phyloP scores from a whole-genome alignment of 2,329 filamentous ascomycete genomes.

The Paecilomyces sp. region DNA sequence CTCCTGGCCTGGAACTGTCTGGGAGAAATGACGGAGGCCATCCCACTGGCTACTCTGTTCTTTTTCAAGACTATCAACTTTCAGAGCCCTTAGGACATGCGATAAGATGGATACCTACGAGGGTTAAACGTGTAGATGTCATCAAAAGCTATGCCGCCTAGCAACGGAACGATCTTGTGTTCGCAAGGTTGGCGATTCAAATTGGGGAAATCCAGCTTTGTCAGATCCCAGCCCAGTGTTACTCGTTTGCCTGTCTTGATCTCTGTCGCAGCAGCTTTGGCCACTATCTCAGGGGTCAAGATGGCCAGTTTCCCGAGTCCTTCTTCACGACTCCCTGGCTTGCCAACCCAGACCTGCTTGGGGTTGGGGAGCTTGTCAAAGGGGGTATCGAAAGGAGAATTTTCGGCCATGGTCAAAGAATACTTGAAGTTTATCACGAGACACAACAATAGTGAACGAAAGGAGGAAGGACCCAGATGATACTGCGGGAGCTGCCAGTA shows the following conservation, averaged over 20 bases:
- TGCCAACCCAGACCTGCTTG: conserved; percentile 42
- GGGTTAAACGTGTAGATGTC: conserved; percentile 47
- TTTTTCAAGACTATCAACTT: conserved; percentile 5
- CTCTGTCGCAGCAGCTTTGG: conserved; percentile 41
- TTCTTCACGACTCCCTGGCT: conserved; percentile 43
- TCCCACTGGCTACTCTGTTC: conserved; percentile 48
- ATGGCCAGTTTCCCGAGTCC: conserved; percentile 46
- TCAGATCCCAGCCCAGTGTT: conserved; percentile 49
- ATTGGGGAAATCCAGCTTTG: conserved; percentile 49
- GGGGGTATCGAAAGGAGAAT: conserved; percentile 17
- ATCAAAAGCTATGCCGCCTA: conserved; percentile 43
- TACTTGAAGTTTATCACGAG: background rate
- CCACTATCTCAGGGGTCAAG: conserved; percentile 47
- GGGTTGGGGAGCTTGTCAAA: conserved; percentile 44
- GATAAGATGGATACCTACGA: conserved; percentile 20
- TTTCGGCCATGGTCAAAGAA: background rate
- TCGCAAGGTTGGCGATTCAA: conserved; percentile 46
- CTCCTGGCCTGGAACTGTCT: conserved; percentile 27
- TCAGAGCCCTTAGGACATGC: background rate
- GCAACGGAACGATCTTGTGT: conserved; percentile 44
- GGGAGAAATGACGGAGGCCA: conserved; percentile 44
- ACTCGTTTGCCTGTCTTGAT: conserved; percentile 47
- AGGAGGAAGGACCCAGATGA: background rate
- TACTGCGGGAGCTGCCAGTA: background rate
- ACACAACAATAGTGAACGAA: background rate